A percentile compares a stretch with the other conserved stretches of the same genome.
These are phyloP conservation scores for Pseudogymnoascus sp. DNA, from an alignment of 2,329 filamentous ascomycete genomes.

Conservation along the genomic window DNA sequence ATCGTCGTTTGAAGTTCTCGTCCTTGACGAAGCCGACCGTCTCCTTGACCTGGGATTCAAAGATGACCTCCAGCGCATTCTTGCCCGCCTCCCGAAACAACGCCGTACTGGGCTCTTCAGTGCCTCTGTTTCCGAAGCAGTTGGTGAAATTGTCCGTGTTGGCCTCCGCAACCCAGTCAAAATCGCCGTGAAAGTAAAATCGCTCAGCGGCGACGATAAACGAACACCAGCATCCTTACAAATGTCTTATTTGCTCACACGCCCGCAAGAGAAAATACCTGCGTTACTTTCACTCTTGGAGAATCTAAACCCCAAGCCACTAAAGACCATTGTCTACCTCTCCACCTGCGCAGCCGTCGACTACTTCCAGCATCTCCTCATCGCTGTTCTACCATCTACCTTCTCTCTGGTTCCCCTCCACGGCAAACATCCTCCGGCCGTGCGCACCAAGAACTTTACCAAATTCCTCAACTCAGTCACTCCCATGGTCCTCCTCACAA, in stretches of 20 bases:
- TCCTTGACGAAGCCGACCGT: slow-evolving; percentile 91
- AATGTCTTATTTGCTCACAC: slow-evolving; percentile 74
- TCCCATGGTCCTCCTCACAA: slow-evolving; percentile 79
- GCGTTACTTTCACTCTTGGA: slow-evolving; percentile 63
- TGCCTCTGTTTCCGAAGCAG: slow-evolving; percentile 90
- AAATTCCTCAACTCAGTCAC: slow-evolving; percentile 68
- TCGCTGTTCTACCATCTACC: slow-evolving; percentile 58
- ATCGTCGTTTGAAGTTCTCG: slow-evolving; percentile 82
- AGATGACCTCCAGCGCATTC: slow-evolving; percentile 76
- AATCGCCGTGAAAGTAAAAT: slow-evolving; percentile 87
- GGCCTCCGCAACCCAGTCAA: slow-evolving; percentile 91
- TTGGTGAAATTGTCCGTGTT: slow-evolving; percentile 85
- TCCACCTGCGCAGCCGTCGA: slow-evolving; percentile 93
- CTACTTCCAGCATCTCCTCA: slow-evolving; percentile 80
- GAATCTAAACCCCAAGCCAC: slow-evolving; percentile 62
- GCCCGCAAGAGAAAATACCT: slow-evolving; percentile 73
- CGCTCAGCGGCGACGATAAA: slow-evolving; percentile 69
- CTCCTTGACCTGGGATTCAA: slow-evolving; percentile 92
- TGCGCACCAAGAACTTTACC: slow-evolving; percentile 79
- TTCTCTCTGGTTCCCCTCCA: slow-evolving; percentile 75
- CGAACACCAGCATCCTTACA: slow-evolving; percentile 86
- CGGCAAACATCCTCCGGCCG: slow-evolving; percentile 82
- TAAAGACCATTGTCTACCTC: slow-evolving; percentile 84
- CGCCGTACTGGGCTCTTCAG: slow-evolving; percentile 89
- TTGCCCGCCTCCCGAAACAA: slow-evolving; percentile 82